Evolutionary conservation across 2,329 filamentous ascomycete species (phyloP), one percentile per base, ranked within the genome.

Genomic region (Chalaropsis thielavioides): DNA sequence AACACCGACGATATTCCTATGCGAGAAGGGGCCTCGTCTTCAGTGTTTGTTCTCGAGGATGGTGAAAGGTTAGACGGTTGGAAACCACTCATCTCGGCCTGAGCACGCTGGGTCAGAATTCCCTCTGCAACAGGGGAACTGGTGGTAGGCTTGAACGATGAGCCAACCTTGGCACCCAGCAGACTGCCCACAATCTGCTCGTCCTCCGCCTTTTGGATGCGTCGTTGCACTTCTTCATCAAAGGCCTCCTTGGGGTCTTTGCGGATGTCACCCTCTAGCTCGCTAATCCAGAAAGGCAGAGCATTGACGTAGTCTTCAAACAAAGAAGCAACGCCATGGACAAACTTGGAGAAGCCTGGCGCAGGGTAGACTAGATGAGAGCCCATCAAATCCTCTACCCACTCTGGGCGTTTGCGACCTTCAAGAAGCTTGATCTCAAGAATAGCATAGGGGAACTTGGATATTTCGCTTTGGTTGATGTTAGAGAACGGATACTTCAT

Each of bases 221-320:
- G 86, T 66, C 88, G 84, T 74, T 92, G 86, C 73, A 96, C 91
- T 74, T 97, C 92, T 71, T 94, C 88, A 69, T 95, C 88, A 72
- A 95, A 96, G 0, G 92, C 92, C 68, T 83, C 82, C 73, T 94
- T 89, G 0, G 94, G 94, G 72, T 97, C 92, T 73, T 89, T 90
- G 69, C 92, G 87, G 72, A 99, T 99, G 72, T 99, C 94, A 40
- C 84, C 89, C 72, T 96, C 92, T 54, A 97, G 81, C 68, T 95
- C 89, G 71, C 87, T 87, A 41, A 97, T 82, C 94, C 94, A 99
- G 78, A 97, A 96, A 15, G 94, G 94, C 71, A 97, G 85, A 68
- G 85, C 92, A 76, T 97, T 97, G 74, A 99, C 92, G 72, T 96
- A 85, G 74, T 99, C 90, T 71, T 97, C 94, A 70, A 97, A 97